Conservation (phyloP, 352 stramenopile genomes). For the Phytophthora macrochlamydospora region DNA sequence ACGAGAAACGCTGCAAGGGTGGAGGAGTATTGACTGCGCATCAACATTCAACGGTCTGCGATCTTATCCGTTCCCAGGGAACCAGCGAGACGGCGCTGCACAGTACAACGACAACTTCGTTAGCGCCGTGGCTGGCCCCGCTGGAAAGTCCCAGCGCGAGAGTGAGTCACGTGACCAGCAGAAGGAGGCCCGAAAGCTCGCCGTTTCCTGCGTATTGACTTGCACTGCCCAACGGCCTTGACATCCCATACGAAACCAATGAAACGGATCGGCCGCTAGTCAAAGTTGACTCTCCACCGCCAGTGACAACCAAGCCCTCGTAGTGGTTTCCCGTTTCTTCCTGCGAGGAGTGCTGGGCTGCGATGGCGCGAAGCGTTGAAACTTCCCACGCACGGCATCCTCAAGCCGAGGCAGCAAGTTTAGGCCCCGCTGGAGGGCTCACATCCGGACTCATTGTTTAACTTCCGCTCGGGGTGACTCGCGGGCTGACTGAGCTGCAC, state of each 20-base stretch:
- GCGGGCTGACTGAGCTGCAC: slow-evolving; percentile 11
- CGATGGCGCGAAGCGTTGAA: slow-evolving; percentile 28
- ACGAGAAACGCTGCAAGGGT: neutral
- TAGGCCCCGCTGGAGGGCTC: slow-evolving; percentile 11
- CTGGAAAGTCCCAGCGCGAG: slow-evolving; percentile 12
- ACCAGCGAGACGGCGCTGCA: slow-evolving; percentile 11
- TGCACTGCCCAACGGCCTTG: neutral
- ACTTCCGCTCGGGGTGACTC: slow-evolving; percentile 12
- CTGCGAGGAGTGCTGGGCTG: slow-evolving; percentile 22
- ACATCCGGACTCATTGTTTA: slow-evolving; percentile 43
- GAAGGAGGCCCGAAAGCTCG: slow-evolving; percentile 15
- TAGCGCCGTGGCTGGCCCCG: slow-evolving; percentile 31
- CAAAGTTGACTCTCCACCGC: neutral
- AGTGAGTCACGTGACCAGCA: slow-evolving; percentile 4
- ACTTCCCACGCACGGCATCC: slow-evolving; percentile 38
- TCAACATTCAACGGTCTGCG: slow-evolving; percentile 27
- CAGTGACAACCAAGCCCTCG: neutral
- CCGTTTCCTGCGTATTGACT: slow-evolving; percentile 3
- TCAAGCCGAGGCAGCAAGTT: slow-evolving; percentile 11
- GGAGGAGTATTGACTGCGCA: slow-evolving; percentile 5
- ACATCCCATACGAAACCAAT: slow-evolving; percentile 17
- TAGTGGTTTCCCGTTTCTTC: slow-evolving; percentile 31
- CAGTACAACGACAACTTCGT: slow-evolving; percentile 29
- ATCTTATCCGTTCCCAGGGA: slow-evolving; percentile 23
- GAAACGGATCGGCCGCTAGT: slow-evolving; percentile 34